Percentiles rank a stretch among this genome's conserved stretches.
Evolutionary conservation across 2,329 filamentous ascomycete species (phyloP).

Genomic region (Tolypocladium guangdongense): DNA sequence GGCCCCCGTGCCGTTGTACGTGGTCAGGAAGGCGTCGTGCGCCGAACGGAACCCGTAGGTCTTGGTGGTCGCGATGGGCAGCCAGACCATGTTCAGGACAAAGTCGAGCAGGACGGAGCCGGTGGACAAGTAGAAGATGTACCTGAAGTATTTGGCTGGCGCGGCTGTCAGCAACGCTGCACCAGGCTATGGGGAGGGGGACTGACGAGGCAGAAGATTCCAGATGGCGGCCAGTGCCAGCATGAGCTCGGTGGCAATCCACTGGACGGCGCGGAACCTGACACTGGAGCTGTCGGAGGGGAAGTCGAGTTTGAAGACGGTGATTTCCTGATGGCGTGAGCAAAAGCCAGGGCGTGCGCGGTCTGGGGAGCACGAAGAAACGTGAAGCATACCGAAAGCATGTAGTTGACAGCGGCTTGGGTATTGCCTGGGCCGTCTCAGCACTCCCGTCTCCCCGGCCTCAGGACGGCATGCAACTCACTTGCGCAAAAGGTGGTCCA

Average conservation of each 20-base stretch:
- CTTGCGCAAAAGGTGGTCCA: slow-evolving; percentile 50
- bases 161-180: neutral
- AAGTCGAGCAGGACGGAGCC: slow-evolving; percentile 45
- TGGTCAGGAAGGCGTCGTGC: slow-evolving; percentile 48
- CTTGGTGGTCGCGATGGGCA: slow-evolving; percentile 44
- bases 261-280: slow-evolving; percentile 50
- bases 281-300: slow-evolving; percentile 39
- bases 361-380: neutral
- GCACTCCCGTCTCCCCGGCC: neutral
- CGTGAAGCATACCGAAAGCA: neutral
- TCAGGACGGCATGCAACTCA: slow-evolving; percentile 8
- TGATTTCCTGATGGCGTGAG: slow-evolving; percentile 33
- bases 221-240: slow-evolving; percentile 37
- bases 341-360: neutral
- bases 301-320: slow-evolving; percentile 44
- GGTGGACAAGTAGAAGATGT: slow-evolving; percentile 39
- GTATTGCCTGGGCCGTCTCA: neutral
- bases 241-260: slow-evolving; percentile 44
- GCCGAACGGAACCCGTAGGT: slow-evolving; percentile 48
- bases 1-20: slow-evolving; percentile 45
- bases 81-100: slow-evolving; percentile 48
- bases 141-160: slow-evolving; percentile 23
- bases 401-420: neutral
- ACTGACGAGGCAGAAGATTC: slow-evolving; percentile 33
- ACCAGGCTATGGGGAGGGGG: no score